Conservation (phyloP, 352 stramenopile genomes). For the Salisapilia sapeloensis region DNA sequence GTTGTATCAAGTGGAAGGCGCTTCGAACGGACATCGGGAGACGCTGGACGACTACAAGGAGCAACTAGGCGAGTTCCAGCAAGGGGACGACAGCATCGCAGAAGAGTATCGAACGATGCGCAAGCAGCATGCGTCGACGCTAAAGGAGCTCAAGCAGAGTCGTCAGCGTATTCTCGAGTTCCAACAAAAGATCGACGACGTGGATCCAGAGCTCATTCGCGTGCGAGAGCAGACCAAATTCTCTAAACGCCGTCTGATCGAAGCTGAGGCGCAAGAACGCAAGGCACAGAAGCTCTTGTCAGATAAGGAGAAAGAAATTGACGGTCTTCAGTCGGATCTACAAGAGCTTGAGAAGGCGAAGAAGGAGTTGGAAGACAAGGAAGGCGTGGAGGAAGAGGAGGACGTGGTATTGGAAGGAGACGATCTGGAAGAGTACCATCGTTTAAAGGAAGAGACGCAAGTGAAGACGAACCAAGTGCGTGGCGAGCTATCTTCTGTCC, state of each 20-base stretch:
- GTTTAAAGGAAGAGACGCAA: slow-evolving; percentile 58
- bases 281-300: slow-evolving; percentile 56
- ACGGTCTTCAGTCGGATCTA: slow-evolving; percentile 56
- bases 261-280: slow-evolving; percentile 24
- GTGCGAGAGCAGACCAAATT: slow-evolving; percentile 85
- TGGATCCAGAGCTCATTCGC: slow-evolving; percentile 53
- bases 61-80: slow-evolving; percentile 12
- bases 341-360: slow-evolving; percentile 42
- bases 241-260: slow-evolving; percentile 39
- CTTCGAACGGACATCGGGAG: slow-evolving; percentile 75
- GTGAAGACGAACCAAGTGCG: slow-evolving; percentile 54
- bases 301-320: slow-evolving; percentile 76
- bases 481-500: slow-evolving; percentile 50
- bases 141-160: slow-evolving; percentile 43
- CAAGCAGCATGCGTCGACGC: slow-evolving; percentile 30
- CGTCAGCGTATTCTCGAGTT: slow-evolving; percentile 56
- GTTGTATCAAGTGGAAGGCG: slow-evolving; percentile 88
- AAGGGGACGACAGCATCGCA: slow-evolving; percentile 28
- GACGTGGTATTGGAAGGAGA: slow-evolving; percentile 38
- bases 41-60: slow-evolving; percentile 34
- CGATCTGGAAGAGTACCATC: slow-evolving; percentile 67
- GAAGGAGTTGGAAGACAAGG: slow-evolving; percentile 27
- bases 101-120: slow-evolving; percentile 49
- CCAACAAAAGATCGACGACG: slow-evolving; percentile 74
- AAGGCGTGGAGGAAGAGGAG: slow-evolving; percentile 20